A percentile compares a stretch with the other conserved stretches of the same genome.
These are phyloP conservation scores for Suhomyces wounanorum DNA, from an alignment of 1,139 yeast genomes.

Conservation along the genomic window DNA sequence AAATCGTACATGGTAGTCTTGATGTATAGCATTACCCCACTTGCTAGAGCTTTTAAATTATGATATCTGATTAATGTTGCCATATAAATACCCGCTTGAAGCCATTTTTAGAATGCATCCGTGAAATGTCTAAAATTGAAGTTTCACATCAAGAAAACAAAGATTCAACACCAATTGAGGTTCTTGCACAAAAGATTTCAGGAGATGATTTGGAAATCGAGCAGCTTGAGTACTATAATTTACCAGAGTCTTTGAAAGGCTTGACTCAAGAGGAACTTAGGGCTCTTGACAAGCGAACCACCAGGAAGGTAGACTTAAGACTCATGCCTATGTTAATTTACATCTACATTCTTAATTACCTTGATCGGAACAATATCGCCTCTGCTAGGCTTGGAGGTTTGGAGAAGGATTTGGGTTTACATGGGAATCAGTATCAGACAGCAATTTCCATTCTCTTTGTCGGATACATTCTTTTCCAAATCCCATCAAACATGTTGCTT, in stretches of 20 bases:
- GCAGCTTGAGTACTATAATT: slow-evolving; percentile 12
- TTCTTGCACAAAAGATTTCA: slow-evolving; percentile 1
- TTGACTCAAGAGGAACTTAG: slow-evolving; percentile 39
- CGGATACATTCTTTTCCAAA: slow-evolving; percentile 62
- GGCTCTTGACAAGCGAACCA: slow-evolving; percentile 40
- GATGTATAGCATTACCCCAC: not conserved
- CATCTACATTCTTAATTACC: slow-evolving; percentile 53
- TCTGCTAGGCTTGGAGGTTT: slow-evolving; percentile 62
- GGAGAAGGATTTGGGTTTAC: slow-evolving; percentile 50
- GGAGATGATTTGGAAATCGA: slow-evolving; percentile 8
- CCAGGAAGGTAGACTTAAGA: slow-evolving; percentile 52
- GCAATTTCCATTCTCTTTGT: slow-evolving; percentile 59
- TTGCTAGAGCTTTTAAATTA: not conserved
- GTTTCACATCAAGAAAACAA: slow-evolving; percentile 3
- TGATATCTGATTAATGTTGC: not conserved
- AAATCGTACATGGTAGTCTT: not conserved
- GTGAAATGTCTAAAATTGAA: slow-evolving; percentile 1
- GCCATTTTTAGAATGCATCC: not conserved
- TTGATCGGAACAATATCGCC: slow-evolving; percentile 64
- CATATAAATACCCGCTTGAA: not conserved
- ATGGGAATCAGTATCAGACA: slow-evolving; percentile 55
- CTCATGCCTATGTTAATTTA: slow-evolving; percentile 58
- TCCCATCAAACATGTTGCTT: slow-evolving; percentile 53
- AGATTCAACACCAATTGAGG: slow-evolving; percentile 2
- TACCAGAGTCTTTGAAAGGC: slow-evolving; percentile 37